These are phyloP conservation scores for Aphanomyces astaci DNA, from an alignment of 352 stramenopile genomes.

Conservation along the genomic window DNA sequence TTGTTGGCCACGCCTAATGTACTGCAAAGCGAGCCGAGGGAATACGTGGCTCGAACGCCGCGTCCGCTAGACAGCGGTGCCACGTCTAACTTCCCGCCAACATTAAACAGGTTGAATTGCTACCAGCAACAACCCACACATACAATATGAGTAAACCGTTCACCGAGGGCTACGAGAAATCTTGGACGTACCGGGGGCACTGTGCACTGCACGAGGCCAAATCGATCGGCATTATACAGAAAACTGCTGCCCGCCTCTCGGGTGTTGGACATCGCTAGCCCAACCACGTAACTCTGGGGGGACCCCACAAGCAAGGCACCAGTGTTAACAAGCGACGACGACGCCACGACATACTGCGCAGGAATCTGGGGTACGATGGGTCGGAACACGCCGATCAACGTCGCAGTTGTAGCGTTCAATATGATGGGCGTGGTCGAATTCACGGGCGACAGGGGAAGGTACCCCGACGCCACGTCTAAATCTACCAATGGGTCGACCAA, in stretches of 20 bases:
- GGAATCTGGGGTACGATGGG: neutral
- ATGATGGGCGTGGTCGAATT: neutral
- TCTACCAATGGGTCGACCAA: conserved; percentile 1
- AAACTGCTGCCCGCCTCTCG: conserved; percentile 14
- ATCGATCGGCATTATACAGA: conserved; percentile 12
- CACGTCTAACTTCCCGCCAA: conserved; percentile 19
- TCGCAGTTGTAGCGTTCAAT: neutral
- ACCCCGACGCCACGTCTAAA: neutral
- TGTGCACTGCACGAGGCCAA: conserved; percentile 22
- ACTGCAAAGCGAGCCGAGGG: conserved; percentile 6
- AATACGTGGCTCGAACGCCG: conserved; percentile 14
- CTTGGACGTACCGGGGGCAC: conserved; percentile 7
- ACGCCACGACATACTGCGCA: conserved; percentile 3
- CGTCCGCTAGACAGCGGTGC: neutral
- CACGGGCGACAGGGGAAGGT: neutral
- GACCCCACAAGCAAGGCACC: conserved; percentile 9
- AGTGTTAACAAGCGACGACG: neutral
- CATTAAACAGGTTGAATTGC: conserved; percentile 18
- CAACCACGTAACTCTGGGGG: conserved; percentile 11
- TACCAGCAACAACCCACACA: neutral
- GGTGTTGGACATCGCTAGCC: conserved; percentile 10
- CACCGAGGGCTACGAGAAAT: too few relatives aligned
- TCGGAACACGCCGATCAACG: conserved; percentile 10
- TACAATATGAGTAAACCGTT: too few relatives aligned
- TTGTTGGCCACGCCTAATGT: neutral